Base-by-base conservation (phyloP, 768 basidiomycete genomes). In the Rhizopogon rudus region DNA sequence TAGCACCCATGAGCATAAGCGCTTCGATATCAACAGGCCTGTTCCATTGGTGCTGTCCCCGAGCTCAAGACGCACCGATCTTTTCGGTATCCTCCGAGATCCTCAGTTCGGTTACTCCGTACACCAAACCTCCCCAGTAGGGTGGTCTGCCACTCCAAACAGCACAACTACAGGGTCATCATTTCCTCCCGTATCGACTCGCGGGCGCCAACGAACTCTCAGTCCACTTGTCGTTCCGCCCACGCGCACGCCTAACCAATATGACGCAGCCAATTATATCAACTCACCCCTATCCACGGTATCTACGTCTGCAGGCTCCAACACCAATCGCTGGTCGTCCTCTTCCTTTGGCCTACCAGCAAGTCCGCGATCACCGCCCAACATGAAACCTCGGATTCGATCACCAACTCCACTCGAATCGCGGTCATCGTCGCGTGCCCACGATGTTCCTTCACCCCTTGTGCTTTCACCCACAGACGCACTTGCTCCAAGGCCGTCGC, bases 31-130 rank as follows among this genome's bases (percentile, higher is more conserved):
- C 51, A 79, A 76, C 40, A 74, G 92, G 57, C 93, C 93, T 6
- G 86, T 92, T 0, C 93, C 93, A 0, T 75, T 96, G 25, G 83
- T 88, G 62, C 76, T 96, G 14, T 77, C 81, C n/a, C 76, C 77
- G 0, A 77, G 77, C 55, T 65, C 77, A 13, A 73, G 74, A 6
- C 74, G 83, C 41, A 71, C 75, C 25, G 85, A 87, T 64, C 81
- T 93, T 1, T 91, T 91, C 5, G 82, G 82, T 22, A 75, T 93
- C 54, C 79, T 88, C 41, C 81, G 84, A 51, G 85, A 89, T 58
- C 77, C 76, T 28, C 61, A 72, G 57, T 70, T 70, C n/a, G 77
- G 80, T n/a, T 87, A 88, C 59, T 81, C 85, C 1, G 60, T 71
- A 8, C 69, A 70, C 1, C 70, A 67, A 3, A 29, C 29, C 17